Percentiles rank a stretch among this genome's conserved stretches.
Evolutionary conservation across 805 yeast species (phyloP).

Genomic region (Candida koratica): DNA sequence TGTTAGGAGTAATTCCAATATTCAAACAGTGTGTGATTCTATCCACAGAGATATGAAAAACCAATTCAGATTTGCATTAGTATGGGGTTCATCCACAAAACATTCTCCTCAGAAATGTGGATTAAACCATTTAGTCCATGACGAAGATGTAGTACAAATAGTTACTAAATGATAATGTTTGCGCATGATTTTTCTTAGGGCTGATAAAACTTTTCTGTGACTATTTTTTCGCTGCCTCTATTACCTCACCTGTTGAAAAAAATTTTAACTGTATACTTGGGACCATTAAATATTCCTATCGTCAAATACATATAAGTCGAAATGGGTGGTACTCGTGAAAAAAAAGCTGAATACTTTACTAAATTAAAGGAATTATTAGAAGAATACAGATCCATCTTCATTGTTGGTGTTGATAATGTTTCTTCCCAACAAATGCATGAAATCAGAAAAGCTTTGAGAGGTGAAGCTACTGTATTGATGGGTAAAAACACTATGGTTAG

Average conservation of each 20-base stretch:
- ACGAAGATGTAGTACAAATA: slow-evolving; percentile 91
- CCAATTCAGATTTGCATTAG: slow-evolving; percentile 89
- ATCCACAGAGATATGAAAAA: slow-evolving; percentile 90
- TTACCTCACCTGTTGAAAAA: slow-evolving; percentile 5
- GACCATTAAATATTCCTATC: slow-evolving; percentile 90
- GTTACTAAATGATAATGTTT: slow-evolving; percentile 60
- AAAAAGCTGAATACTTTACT: slow-evolving; percentile 91
- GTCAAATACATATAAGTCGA: slow-evolving; percentile 66
- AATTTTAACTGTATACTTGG: slow-evolving; percentile 19
- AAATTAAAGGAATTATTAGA: slow-evolving; percentile 93
- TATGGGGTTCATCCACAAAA: slow-evolving; percentile 95
- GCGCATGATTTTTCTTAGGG: slow-evolving; percentile 10
- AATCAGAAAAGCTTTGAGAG: slow-evolving; percentile 95
- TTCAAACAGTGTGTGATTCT: slow-evolving; percentile 85
- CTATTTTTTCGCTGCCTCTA: background rate
- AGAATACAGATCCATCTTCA: slow-evolving; percentile 96
- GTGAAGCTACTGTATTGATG: slow-evolving; percentile 93
- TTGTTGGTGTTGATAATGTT: slow-evolving; percentile 99
- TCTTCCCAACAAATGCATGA: slow-evolving; percentile 99
- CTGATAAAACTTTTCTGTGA: slow-evolving; percentile 6
- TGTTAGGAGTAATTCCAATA: slow-evolving; percentile 71
- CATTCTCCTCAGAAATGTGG: slow-evolving; percentile 98
- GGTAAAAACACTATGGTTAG: slow-evolving; percentile 99
- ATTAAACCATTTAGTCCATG: slow-evolving; percentile 72
- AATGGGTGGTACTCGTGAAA: slow-evolving; percentile 99